Conservation (phyloP, 768 basidiomycete species). For the Mycena leptocephala region DNA sequence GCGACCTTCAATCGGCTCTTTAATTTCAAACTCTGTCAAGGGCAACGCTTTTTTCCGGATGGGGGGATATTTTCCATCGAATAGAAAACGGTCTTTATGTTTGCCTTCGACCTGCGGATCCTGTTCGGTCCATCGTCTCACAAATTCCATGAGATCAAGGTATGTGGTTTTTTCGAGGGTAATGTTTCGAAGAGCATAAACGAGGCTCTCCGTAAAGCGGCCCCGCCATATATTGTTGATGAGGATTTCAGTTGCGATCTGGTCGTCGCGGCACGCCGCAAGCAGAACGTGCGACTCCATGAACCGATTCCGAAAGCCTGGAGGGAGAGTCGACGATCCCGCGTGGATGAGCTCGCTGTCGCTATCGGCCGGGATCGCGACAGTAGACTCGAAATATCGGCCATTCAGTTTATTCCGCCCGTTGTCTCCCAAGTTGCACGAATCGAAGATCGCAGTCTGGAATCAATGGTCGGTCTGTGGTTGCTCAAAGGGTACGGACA, state of each 20-base stretch:
- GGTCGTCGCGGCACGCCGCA: neutral
- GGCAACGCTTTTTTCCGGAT: neutral
- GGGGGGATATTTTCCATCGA: neutral
- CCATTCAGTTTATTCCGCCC: too few species aligned
- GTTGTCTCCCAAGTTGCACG: too few species aligned
- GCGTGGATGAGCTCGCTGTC: too few species aligned
- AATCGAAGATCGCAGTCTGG: too few species aligned
- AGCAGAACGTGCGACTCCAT: neutral
- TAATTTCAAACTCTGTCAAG: neutral
- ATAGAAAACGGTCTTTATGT: neutral
- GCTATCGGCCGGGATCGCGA: too few species aligned
- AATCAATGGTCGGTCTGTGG: too few species aligned
- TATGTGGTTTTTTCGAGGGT: neutral
- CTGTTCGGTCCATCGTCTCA: neutral
- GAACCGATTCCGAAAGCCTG: neutral
- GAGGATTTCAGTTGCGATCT: neutral
- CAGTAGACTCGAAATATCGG: too few species aligned
- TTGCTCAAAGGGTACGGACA: too few species aligned
- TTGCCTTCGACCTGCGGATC: neutral
- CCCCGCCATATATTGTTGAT: neutral
- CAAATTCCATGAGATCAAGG: neutral
- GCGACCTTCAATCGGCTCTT: too few species aligned
- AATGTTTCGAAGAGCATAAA: neutral
- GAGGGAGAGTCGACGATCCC: too few species aligned
- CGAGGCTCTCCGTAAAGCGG: neutral